Conservation (phyloP, 257 asterid species). For the Ophiorrhiza pumila region DNA sequence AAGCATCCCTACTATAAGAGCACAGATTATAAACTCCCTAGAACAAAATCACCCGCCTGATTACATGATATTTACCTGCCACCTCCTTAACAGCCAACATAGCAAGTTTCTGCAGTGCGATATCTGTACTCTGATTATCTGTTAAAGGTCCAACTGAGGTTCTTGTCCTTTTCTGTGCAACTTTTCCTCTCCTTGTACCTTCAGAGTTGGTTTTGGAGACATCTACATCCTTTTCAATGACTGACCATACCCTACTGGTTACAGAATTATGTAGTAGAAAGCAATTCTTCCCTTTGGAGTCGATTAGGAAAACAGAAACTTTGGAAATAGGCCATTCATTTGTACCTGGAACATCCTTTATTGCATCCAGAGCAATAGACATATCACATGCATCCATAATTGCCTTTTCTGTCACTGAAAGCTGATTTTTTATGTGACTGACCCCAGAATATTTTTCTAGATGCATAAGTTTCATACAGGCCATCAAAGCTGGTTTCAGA, state of each 20-base stretch:
- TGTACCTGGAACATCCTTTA: slow-evolving; percentile 14
- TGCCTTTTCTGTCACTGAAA: slow-evolving; percentile 28
- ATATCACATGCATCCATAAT: slow-evolving; percentile 29
- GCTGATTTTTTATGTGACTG: slow-evolving; percentile 26
- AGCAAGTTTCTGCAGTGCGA: slow-evolving; percentile 17
- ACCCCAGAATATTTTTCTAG: slow-evolving; percentile 17
- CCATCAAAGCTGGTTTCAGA: slow-evolving; percentile 25
- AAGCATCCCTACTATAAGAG: background rate
- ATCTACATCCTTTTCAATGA: slow-evolving; percentile 27
- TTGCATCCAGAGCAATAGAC: slow-evolving; percentile 23
- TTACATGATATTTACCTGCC: slow-evolving; percentile 17
- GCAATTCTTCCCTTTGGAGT: slow-evolving; percentile 25
- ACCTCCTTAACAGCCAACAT: slow-evolving; percentile 21
- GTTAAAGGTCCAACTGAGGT: background rate
- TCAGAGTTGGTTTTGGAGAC: slow-evolving; percentile 3
- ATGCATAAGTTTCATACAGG: slow-evolving; percentile 28
- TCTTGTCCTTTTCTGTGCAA: slow-evolving; percentile 18
- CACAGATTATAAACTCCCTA: background rate
- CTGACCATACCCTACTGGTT: slow-evolving; percentile 25
- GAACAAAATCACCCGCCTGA: background rate
- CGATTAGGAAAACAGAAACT: slow-evolving; percentile 25
- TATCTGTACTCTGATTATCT: slow-evolving; percentile 12
- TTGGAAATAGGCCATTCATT: slow-evolving; percentile 27
- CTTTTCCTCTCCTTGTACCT: slow-evolving; percentile 4
- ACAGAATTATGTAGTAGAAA: slow-evolving; percentile 16